phyloP scores from a whole-genome alignment of 1,284 basidiomycete species.

The Mrakiaceae sp. region DNA sequence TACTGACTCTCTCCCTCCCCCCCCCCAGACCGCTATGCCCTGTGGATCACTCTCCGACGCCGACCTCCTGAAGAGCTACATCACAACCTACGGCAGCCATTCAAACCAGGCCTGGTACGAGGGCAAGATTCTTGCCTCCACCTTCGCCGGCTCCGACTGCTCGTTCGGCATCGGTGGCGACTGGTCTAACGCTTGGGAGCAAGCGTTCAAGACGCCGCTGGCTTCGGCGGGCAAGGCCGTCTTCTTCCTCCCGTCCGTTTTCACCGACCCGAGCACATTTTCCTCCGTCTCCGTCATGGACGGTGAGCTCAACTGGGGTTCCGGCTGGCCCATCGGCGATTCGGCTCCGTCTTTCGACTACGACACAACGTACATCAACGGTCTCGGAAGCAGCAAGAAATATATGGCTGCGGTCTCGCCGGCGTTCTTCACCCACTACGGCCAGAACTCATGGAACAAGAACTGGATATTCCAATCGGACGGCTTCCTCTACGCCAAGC shows the following conservation, averaged over 20 bases:
- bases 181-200: slow-evolving; percentile 16
- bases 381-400: slow-evolving; percentile 24
- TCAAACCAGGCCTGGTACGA: slow-evolving; percentile 22
- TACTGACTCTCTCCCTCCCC: neutral
- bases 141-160: slow-evolving; percentile 21
- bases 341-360: slow-evolving; percentile 14
- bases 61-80: slow-evolving; percentile 21
- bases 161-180: slow-evolving; percentile 6
- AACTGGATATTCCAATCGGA: slow-evolving; percentile 35
- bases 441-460: slow-evolving; percentile 29
- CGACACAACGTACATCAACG: slow-evolving; percentile 25
- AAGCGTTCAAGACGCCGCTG: slow-evolving; percentile 13
- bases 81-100: slow-evolving; percentile 22
- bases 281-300: slow-evolving; percentile 28
- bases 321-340: slow-evolving; percentile 34
- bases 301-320: slow-evolving; percentile 38
- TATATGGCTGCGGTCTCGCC: slow-evolving; percentile 35
- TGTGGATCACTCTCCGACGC: slow-evolving; percentile 20
- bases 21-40: slow-evolving; percentile 19
- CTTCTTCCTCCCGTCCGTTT: slow-evolving; percentile 34
- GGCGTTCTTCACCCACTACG: slow-evolving; percentile 34
- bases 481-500: slow-evolving; percentile 31
- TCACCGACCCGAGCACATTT: slow-evolving; percentile 27
- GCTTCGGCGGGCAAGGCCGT: slow-evolving; percentile 18
- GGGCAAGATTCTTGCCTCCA: slow-evolving; percentile 21